Evolutionary conservation across 331 rosid species (phyloP).

Genomic region (Quercus lobata): DNA sequence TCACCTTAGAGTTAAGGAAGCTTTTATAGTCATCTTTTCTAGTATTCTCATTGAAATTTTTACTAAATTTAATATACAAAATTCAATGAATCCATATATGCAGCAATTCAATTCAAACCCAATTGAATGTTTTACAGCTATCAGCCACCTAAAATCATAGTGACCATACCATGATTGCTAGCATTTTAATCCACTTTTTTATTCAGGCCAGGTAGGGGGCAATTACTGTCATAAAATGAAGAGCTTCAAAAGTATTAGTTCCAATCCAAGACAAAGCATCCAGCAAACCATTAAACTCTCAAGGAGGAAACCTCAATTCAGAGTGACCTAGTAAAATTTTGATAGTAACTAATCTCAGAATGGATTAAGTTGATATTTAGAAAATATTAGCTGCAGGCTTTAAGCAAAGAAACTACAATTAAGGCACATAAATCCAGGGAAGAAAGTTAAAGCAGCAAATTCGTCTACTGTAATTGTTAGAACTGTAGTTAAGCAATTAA

Average conservation of each 20-base stretch:
- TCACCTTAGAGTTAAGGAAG: not conserved
- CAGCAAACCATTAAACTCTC: not conserved
- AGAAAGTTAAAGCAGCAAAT: too few relatives aligned
- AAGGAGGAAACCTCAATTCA: too few relatives aligned
- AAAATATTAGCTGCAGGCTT: not conserved
- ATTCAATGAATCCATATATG: not conserved
- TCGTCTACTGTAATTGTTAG: too few relatives aligned
- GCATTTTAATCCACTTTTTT: not conserved
- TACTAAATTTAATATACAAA: not conserved
- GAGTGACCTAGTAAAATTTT: too few relatives aligned
- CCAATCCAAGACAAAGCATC: not conserved
- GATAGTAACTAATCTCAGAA: too few relatives aligned
- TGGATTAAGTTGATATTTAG: not conserved
- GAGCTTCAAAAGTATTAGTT: not conserved
- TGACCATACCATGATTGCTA: not conserved
- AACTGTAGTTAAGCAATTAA: too few relatives aligned
- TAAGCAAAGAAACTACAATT: not conserved
- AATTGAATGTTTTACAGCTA: not conserved
- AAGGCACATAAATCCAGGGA: not conserved
- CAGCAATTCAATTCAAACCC: not conserved
- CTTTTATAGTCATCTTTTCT: not conserved
- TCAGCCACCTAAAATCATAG: not conserved
- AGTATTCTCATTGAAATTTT: not conserved
- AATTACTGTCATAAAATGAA: not conserved
- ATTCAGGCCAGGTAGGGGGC: not conserved